Conservation (phyloP, 75 land plant genomes). For the Sequoia sempervirens region DNA sequence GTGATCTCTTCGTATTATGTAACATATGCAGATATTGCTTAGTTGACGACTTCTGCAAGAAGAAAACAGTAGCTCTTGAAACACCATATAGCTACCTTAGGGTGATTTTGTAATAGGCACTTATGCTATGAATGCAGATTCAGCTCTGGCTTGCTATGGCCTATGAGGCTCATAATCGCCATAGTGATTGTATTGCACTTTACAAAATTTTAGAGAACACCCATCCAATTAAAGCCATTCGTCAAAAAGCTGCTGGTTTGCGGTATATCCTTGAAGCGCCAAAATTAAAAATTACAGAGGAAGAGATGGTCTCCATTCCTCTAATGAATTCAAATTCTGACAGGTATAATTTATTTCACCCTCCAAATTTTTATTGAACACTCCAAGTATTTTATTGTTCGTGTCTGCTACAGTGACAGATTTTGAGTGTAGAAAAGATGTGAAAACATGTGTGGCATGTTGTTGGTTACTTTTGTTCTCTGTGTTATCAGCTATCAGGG, state of each 20-base stretch:
- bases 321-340: conserved; percentile 76
- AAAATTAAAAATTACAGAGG: conserved; percentile 84
- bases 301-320: conserved; percentile 97
- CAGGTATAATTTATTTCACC: conserved; percentile 33
- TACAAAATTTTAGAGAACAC: conserved; percentile 66
- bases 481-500: conserved; percentile 51
- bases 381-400: conserved; percentile 7
- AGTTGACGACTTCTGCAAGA: conserved; percentile 3
- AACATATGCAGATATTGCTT: neutral
- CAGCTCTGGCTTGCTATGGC: conserved; percentile 99
- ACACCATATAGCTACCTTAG: neutral
- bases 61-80: neutral
- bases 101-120: neutral
- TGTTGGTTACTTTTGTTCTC: conserved; percentile 2
- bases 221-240: conserved; percentile 70
- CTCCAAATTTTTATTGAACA: neutral
- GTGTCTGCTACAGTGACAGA: neutral
- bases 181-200: conserved; percentile 79
- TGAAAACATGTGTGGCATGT: neutral
- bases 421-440: neutral
- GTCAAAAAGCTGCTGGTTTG: conserved; percentile 86
- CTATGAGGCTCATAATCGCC: conserved; percentile 92
- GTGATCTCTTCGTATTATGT: neutral
- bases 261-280: conserved; percentile 97
- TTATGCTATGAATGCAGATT: conserved; percentile 44